Base-by-base conservation (phyloP, 768 basidiomycete genomes). In the Lyophyllum semitale region DNA sequence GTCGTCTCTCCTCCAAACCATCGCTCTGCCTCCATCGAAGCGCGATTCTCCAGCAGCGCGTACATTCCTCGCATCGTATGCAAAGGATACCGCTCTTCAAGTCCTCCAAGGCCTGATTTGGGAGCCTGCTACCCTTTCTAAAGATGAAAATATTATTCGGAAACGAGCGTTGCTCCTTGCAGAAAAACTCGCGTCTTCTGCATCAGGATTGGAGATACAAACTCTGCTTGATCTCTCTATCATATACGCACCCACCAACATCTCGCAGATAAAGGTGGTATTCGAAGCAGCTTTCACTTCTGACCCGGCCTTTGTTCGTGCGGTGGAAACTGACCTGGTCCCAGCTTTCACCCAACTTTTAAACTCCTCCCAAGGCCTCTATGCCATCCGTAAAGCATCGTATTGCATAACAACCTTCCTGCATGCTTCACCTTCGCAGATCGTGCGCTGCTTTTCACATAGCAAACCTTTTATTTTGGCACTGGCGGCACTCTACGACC, bases 201-300 rank as follows among this genome's bases (percentile, higher is more conserved):
- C 66, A 15, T 55, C 56, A 1, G 74, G 71, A 12, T 66, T 89
- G 11, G 83, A 84, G 49, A 64, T 80, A 6, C 77, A 76, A 56
- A 80, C 78, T 0, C 72, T 92, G 2, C 71, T 91, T 11, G 87
- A 91, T 68, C 75, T 91, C 12, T 70, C 83, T 22, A 77, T 90
- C 54, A 75, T 78, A 4, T 88, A 85, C 63, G 75, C 80, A 0
- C 67, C 68, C 8, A 71, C 73, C 1, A 72, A 82, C 50, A 61
- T 73, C 17, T 69, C 77, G 17, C 81, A 74, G 45, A 64, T 84
- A 35, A 77, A 75, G 29, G 64, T 71, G 1, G 66, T 87, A 7
- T 73, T 85, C 58, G 57, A 71, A 4, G 64, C 72, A 8, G 77
- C 81, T 3, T 62, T 76, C 35, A 49, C 66, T 23, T 68, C 70